phyloP scores from a whole-genome alignment of 192 early-diverging fungal species.

The Helicostylum pulchrum region DNA sequence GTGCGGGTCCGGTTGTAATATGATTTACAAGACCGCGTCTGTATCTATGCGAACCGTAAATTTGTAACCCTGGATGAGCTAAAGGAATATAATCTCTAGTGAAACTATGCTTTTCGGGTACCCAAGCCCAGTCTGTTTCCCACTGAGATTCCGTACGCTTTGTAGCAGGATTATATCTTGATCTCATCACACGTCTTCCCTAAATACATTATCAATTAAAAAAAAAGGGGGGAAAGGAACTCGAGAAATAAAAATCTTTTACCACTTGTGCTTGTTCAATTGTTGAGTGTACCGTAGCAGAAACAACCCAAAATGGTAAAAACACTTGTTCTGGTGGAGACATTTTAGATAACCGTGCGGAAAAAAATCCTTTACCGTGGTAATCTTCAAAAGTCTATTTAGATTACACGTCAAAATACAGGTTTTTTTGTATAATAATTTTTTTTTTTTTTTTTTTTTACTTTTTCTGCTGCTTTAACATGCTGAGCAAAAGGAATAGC shows the following conservation, averaged over 20 bases:
- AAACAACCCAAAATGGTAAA: constrained; percentile 52
- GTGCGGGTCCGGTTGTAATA: constrained; percentile 41
- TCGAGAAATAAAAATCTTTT: neutral
- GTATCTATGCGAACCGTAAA: constrained; percentile 51
- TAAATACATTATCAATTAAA: constrained; percentile 11
- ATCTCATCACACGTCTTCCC: constrained; percentile 43
- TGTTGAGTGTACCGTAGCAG: constrained; percentile 40
- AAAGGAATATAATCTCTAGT: constrained; percentile 29
- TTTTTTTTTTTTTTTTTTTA: no score
- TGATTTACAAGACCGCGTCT: constrained; percentile 47
- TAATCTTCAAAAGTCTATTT: constrained; percentile 45
- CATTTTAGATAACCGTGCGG: constrained; percentile 33
- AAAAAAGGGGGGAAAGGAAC: constrained; percentile 1
- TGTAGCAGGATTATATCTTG: constrained; percentile 40
- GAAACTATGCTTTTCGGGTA: constrained; percentile 37
- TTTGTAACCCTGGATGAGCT: constrained; percentile 40
- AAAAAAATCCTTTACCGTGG: constrained; percentile 56
- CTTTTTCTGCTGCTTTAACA: constrained; percentile 48
- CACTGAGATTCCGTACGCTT: constrained; percentile 41
- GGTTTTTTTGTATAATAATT: no score
- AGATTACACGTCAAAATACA: neutral
- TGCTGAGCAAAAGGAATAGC: constrained; percentile 46
- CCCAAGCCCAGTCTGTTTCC: constrained; percentile 47
- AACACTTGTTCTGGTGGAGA: constrained; percentile 43
- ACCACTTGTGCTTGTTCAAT: constrained; percentile 49